Conservation (phyloP, 306 rosid species). For the Rubus parviflorus region DNA sequence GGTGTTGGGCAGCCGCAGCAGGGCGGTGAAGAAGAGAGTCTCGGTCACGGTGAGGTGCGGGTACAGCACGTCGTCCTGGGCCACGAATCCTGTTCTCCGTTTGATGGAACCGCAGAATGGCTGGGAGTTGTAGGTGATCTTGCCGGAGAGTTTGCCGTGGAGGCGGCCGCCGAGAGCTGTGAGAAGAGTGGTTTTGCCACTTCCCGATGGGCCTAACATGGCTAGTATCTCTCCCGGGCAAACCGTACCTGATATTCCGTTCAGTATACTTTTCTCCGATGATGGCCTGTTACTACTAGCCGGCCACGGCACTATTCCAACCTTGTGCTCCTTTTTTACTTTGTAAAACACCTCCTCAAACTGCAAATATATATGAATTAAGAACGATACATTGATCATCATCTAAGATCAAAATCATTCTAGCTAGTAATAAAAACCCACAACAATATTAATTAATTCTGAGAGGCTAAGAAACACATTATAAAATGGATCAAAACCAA, state of each 20-base stretch:
- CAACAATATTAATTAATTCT: too few species aligned
- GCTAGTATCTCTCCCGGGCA: slow-evolving; percentile 96
- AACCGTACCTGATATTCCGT: slow-evolving; percentile 77
- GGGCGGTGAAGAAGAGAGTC: slow-evolving; percentile 90
- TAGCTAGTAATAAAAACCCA: background rate
- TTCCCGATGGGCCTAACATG: slow-evolving; percentile 96
- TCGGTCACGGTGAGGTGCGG: slow-evolving; percentile 88
- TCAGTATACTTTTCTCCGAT: slow-evolving; percentile 67
- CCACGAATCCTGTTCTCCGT: slow-evolving; percentile 86
- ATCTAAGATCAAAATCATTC: background rate
- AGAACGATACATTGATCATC: background rate
- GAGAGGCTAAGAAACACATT: background rate
- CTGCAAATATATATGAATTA: slow-evolving; percentile 37
- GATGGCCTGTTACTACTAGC: background rate
- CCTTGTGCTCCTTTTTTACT: slow-evolving; percentile 66
- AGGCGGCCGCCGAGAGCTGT: slow-evolving; percentile 96
- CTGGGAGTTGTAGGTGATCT: slow-evolving; percentile 70
- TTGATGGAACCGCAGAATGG: slow-evolving; percentile 81
- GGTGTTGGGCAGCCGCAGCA: slow-evolving; percentile 75
- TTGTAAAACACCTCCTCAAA: slow-evolving; percentile 90
- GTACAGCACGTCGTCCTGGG: slow-evolving; percentile 89
- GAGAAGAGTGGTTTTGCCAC: slow-evolving; percentile 94
- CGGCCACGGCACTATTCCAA: slow-evolving; percentile 45
- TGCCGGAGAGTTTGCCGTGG: slow-evolving; percentile 65
- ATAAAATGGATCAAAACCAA: background rate